Evolutionary conservation across 2,329 filamentous ascomycete genomes (phyloP), one percentile per base, ranked within the genome.

Genomic region (Pyricularia sp.): DNA sequence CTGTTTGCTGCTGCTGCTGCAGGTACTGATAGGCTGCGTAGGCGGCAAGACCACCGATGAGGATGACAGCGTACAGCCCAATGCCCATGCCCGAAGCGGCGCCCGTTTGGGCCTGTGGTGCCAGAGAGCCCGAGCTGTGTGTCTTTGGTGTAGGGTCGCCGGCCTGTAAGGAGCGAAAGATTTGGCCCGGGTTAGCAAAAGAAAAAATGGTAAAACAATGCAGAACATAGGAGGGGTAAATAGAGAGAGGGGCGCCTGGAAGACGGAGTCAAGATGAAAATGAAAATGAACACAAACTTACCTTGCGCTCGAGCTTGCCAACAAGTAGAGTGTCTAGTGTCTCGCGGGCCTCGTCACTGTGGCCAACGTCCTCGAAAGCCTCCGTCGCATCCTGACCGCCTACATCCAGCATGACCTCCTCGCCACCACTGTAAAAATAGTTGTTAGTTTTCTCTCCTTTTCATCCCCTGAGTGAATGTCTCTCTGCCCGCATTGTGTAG

Each of bases 361-460:
- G 94, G 75, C 94, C 94, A 73, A 99, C 94, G 79, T 99, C 94
- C 82, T 99, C 94, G 76, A 99, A 99, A 68, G 94, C 93, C 81
- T 97, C 94, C 72, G 93, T 96, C 73, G 90, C 89, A 78, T 99
- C 94, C 81, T 96, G 93, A 71, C 94, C 94, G 73, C 84, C 94
- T 69, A 97, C 93, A 71, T 99, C 94, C 71, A 99, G 88, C 68
- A 99, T 82, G 71, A 99, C 94, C 82, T 99, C 94, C 81, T 99
- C 94, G 81, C 94, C 94, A 82, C 94, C 94, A 72, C 94, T 97
- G 74, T 66, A 65, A 60, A 65, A 65, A 62, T 65, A 28, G 24
- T 30, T 22, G 70, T 76, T 68, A 75, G 72, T 67, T 28, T 33
- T 22, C 10, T 26, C n/a, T 22, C 28, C 4, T 30, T 19, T 22